Evolutionary conservation across 257 asterid species (phyloP).

Genomic region (Agastache rugosa): DNA sequence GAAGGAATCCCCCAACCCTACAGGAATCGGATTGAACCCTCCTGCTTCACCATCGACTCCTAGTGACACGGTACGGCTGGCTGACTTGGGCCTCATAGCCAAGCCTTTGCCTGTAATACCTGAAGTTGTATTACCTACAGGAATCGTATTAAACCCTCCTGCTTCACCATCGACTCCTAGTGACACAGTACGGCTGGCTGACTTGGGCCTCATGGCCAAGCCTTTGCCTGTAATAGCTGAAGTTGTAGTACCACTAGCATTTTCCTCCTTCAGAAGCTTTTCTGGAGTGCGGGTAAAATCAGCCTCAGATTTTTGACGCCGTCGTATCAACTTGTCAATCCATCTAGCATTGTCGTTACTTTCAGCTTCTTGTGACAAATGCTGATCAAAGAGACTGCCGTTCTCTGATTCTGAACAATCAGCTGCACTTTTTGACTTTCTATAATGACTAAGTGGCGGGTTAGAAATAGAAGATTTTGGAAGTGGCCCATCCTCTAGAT

Average conservation of each 20-base stretch:
- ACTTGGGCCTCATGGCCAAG: constrained; percentile 76
- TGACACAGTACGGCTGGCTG: constrained; percentile 48
- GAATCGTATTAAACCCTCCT: constrained; percentile 44
- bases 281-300: constrained; percentile 64
- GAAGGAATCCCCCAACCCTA: constrained; percentile 58
- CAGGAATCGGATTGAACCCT: constrained; percentile 43
- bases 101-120: constrained; percentile 51
- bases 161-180: constrained; percentile 60
- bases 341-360: constrained; percentile 45
- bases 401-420: constrained; percentile 56
- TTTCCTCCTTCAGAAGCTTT: constrained; percentile 73
- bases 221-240: constrained; percentile 65
- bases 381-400: constrained; percentile 39
- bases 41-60: constrained; percentile 62
- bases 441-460: constrained; percentile 59
- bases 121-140: constrained; percentile 31
- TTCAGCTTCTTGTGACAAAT: constrained; percentile 45
- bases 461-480: constrained; percentile 40
- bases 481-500: constrained; percentile 57
- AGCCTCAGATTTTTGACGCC: constrained; percentile 65
- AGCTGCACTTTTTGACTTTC: constrained; percentile 74
- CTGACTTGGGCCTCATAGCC: constrained; percentile 78
- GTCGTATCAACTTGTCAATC: constrained; percentile 56
- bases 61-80: constrained; percentile 46
- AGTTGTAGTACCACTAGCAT: constrained; percentile 44